Percentiles rank a stretch among this genome's conserved stretches.
phyloP scores from a whole-genome alignment of 306 rosid species.

The Lotus japonicus region DNA sequence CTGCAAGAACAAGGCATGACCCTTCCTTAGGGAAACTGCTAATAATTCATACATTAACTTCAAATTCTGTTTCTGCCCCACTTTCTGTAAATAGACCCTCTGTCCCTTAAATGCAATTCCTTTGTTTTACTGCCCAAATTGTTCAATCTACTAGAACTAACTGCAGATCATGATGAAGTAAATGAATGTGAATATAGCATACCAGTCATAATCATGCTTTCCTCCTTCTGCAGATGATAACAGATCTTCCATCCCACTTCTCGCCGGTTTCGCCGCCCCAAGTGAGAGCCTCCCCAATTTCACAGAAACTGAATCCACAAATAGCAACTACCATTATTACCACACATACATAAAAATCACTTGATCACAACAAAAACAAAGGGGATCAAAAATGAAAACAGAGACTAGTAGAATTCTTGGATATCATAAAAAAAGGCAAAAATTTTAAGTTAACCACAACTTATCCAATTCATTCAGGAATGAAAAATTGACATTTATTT shows the following conservation, averaged over 20 bases:
- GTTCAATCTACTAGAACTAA: neutral
- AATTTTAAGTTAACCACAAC: neutral
- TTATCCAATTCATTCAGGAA: neutral
- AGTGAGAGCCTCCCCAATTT: constrained; percentile 87
- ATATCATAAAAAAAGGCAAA: neutral
- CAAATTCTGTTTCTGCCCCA: neutral
- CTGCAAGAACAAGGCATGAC: neutral
- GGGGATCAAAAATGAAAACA: neutral
- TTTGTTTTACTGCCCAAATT: neutral
- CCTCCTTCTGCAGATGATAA: constrained; percentile 72
- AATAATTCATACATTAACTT: neutral
- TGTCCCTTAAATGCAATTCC: neutral
- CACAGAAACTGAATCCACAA: constrained; percentile 52
- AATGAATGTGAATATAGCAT: neutral
- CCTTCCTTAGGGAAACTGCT: neutral
- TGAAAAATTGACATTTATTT: neutral
- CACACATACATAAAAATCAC: neutral
- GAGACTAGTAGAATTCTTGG: neutral
- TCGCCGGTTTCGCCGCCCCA: constrained; percentile 58
- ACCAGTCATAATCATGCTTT: constrained; percentile 96
- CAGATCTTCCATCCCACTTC: constrained; percentile 78
- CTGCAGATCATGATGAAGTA: neutral
- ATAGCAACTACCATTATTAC: neutral
- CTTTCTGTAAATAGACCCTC: neutral
- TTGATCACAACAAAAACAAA: neutral